Percentiles rank a stretch among this genome's conserved stretches.
phyloP scores from a whole-genome alignment of 2,329 filamentous ascomycete genomes.

The Capronia epimyces region DNA sequence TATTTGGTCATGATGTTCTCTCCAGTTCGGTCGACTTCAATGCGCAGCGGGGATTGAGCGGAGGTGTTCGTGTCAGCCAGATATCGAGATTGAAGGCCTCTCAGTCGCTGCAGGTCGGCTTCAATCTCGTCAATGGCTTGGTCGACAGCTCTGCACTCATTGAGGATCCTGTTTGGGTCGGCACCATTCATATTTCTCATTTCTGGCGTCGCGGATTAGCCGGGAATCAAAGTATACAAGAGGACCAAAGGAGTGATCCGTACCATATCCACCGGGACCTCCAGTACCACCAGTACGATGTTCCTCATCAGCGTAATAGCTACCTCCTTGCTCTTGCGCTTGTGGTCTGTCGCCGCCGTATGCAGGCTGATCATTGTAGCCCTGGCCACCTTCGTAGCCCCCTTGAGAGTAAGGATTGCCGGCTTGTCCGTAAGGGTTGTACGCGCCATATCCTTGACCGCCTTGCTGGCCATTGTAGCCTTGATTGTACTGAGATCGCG shows the following conservation, averaged over 20 bases:
- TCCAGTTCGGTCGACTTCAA: constrained; percentile 66
- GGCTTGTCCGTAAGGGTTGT: constrained; percentile 31
- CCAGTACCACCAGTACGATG: constrained; percentile 47
- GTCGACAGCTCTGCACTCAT: constrained; percentile 78
- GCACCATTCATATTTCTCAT: constrained; percentile 39
- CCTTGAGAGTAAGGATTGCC: constrained; percentile 25
- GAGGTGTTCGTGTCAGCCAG: constrained; percentile 71
- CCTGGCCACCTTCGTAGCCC: constrained; percentile 26
- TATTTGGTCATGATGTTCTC: constrained; percentile 79
- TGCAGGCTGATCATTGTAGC: constrained; percentile 24
- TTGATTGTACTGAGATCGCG: constrained; percentile 11
- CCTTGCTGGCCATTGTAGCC: neutral
- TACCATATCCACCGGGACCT: constrained; percentile 48
- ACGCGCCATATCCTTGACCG: constrained; percentile 45
- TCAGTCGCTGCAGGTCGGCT: constrained; percentile 64
- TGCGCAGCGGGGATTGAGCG: constrained; percentile 59
- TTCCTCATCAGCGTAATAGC: constrained; percentile 35
- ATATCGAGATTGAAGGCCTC: constrained; percentile 63
- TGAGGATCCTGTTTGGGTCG: constrained; percentile 72
- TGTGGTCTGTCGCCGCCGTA: constrained; percentile 18
- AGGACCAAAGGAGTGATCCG: neutral
- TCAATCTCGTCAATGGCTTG: constrained; percentile 70
- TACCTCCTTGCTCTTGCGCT: constrained; percentile 32
- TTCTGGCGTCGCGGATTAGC: constrained; percentile 32
- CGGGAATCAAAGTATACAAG: neutral